Base-by-base conservation (phyloP, 179 eudicot genomes). In the Beta macrorhiza region DNA sequence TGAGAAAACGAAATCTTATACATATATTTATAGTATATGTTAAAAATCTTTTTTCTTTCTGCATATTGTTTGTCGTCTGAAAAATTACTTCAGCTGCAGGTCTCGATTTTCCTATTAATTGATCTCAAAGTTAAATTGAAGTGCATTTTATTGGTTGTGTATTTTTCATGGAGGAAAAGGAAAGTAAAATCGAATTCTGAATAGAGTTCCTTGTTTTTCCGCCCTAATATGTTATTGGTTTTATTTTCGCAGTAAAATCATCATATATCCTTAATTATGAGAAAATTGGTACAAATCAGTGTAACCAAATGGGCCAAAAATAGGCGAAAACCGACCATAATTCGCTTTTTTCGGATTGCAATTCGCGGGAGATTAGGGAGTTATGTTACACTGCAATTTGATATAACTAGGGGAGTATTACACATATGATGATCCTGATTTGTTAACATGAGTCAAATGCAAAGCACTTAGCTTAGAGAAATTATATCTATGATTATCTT, bases 1-100 rank as follows among this genome's bases (percentile, higher is more conserved):
- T 94, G 87, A 82, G 85, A n/a, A 32, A 0, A 49, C 11, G 9
- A 3, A 0, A 37, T 37, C 2, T 37, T 37, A 3, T 13, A 7
- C 6, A 2, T 61, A 14, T 32, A n/a, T 25, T 25, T 25, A 25
- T 25, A 25, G 25, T 81, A 15, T 25, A 25, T 17, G 37, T 22
- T 6, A 22, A 1, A 17, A 20, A 47, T 67, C 3, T 49, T 37
- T 81, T 61, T 76, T 65, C 29, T 16, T 70, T 1, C 8, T 15
- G 3, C 5, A 45, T 47, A 22, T 13, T 29, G 8, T 45, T 57
- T 57, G 51, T 52, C 67, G 4, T 55, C 42, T 53, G 62, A 14
- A 67, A 17, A 32, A 51, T 51, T 13, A 0, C 1, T 51, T 53
- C 22, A 7, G 47, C 32, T 29, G 69, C 72, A 45, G 47, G 72